Base-by-base conservation (phyloP, 371 early-diverging fungal species). In the Mortierella sp. region DNA sequence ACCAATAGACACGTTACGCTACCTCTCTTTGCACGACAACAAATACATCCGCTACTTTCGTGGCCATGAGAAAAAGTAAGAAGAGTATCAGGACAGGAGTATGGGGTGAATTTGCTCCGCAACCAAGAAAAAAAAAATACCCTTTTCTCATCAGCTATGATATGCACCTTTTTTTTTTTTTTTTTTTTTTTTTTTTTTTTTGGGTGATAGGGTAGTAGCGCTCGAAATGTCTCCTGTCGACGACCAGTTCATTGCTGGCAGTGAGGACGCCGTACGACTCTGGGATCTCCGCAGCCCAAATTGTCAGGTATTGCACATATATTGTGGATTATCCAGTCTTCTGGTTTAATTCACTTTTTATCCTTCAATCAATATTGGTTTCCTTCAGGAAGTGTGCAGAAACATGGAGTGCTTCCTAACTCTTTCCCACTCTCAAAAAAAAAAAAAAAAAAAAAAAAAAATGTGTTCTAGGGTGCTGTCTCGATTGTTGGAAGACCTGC, bases 21-120 rank as follows among this genome's bases (percentile, higher is more conserved):
- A 97, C 76, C 85, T 98, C 29, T 97, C 97, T 14, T 75, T 95
- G 12, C 94, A 95, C 68, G 96, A 96, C 56, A 98, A 98, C 82
- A 91, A 93, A 83, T 98, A 92, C 65, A 85, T 98, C 57, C 86
- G 94, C 19, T 98, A 97, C 81, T 98, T 97, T 82, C 84, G 84
- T 43, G 98, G 97, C 3, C 98, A 98, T 73, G 89, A 83, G 29
- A 85, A 84, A 53, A 85, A 84, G 94, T 93, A 85, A 21, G 66
- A 44, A n/a, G n/a, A n/a, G n/a, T n/a, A n/a, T 37, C 9, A 53
- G 30, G 37, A 45, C n/a, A 44, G 15, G 25, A 0, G 21, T 37
- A 3, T 4, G 29, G 18, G 19, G 48, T 18, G 18, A 48, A 50
- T 65, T 65, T 58, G 58, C 21, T 65, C 58, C 66, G 59, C 50